Base-by-base conservation (phyloP, 306 rosid species). In the Phaseolus lunatus region DNA sequence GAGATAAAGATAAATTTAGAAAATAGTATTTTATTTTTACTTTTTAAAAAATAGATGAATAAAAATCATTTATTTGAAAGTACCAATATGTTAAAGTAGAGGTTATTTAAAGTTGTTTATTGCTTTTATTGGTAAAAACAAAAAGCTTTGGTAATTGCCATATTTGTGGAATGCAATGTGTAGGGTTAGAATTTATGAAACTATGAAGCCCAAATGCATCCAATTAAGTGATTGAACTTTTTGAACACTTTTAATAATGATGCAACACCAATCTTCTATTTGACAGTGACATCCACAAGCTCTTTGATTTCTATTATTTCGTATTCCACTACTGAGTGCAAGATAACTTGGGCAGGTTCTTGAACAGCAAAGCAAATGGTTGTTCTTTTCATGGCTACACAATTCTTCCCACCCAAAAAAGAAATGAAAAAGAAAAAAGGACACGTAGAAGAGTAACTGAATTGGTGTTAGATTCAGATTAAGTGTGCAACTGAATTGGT, bases 361-460 rank as follows among this genome's bases (percentile, higher is more conserved):
- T 44, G 47, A 84, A 77, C 75, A n/a, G n/a, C n/a, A n/a, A n/a
- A n/a, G n/a, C n/a, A 79, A 78, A 67, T 78, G 84, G 68, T 77
- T 80, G 76, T 75, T 84, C 80, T 80, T 84, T 78, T 80, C 78
- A 64, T 71, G 83, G 70, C 65, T 69, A 49, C n/a, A 53, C 47
- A 13, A 78, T 80, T 81, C 45, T 26, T 62, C 78, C 20, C 58
- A 39, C 59, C 74, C 83, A 5, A 14, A 4, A 8, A 26, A 68
- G 4, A 23, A 22, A 3, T 45, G 29, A 68, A 56, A 27, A 47
- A 50, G 49, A 67, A 78, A 57, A 83, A 59, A 49, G 20, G 85
- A 82, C 88, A 82, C 83, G 84, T 87, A 75, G n/a, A n/a, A n/a
- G n/a, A n/a, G n/a, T n/a, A n/a, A n/a, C n/a, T n/a, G n/a, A n/a